Evolutionary conservation across 2,329 filamentous ascomycete genomes (phyloP).

Genomic region (Aspergillus brasiliensis): DNA sequence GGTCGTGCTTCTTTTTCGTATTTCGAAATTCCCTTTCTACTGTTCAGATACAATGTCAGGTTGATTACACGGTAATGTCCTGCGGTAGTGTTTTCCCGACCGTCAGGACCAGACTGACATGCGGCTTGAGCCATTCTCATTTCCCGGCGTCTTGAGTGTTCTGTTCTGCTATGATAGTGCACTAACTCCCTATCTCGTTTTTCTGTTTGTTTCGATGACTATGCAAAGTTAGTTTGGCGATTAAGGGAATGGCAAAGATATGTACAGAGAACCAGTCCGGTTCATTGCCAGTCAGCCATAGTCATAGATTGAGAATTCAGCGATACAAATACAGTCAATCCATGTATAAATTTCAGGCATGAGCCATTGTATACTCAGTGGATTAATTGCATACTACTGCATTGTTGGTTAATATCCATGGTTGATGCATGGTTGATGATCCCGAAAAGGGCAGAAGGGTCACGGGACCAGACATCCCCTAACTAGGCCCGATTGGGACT

Average conservation of each 20-base stretch:
- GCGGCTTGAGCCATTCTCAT: slow-evolving; percentile 10
- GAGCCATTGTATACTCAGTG: no score
- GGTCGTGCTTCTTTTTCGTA: slow-evolving; percentile 4
- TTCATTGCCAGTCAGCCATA: neutral
- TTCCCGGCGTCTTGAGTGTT: slow-evolving; percentile 11
- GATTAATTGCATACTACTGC: no score
- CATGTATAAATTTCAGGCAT: no score
- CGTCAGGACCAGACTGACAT: neutral
- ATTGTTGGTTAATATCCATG: no score
- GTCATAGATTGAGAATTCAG: neutral
- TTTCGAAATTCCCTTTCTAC: slow-evolving; percentile 6
- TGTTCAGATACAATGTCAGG: slow-evolving; percentile 14
- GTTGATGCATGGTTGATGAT: no score
- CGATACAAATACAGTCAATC: no score
- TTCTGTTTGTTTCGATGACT: slow-evolving; percentile 15
- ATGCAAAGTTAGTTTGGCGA: neutral
- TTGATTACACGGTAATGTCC: slow-evolving; percentile 15
- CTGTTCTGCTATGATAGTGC: neutral
- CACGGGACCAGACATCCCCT: slow-evolving; percentile 34
- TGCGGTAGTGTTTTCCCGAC: neutral
- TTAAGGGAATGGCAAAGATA: neutral
- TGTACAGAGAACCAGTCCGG: neutral
- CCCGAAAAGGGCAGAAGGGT: slow-evolving; percentile 26
- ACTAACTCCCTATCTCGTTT: neutral
- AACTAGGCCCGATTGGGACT: slow-evolving; percentile 28